Evolutionary conservation across 2,329 filamentous ascomycete genomes (phyloP), one percentile per base, ranked within the genome.

Genomic region (Chaetomium sp.): DNA sequence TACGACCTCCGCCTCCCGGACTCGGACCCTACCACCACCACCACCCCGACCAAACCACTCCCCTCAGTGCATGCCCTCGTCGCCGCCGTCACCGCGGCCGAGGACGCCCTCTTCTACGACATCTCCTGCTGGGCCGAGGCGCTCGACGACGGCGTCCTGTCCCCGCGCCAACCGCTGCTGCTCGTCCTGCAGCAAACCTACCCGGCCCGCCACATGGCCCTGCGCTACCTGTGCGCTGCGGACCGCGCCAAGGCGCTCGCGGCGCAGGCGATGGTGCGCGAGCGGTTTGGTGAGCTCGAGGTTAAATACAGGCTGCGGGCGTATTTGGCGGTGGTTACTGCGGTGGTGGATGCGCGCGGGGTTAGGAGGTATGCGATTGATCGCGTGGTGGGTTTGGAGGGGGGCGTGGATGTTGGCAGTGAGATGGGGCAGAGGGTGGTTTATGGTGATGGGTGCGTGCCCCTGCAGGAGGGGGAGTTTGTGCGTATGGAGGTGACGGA

Each of bases 231-330:
- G 4, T 38, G 35, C 2, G 27, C 62, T 2, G 49, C 25, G 3
- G 62, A 56, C 31, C 21, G 51, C 10, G 56, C 57, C 50, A 64
- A 31, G 57, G 57, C 29, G 51, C n/a, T 56, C 16, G 50, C 57
- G 0, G 19, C 45, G 12, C 50, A 51, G 49, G 3, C 25, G 13
- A 10, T 47, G 19, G 21, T 49, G 51, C 16, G 23, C 5, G 55
- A 47, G 38, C 16, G 10, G 13, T 47, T n/a, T 23, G 29, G 35
- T 29, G 38, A 45, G 16, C 2, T 27, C 6, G 47, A 23, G 23
- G 47, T 21, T 2, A 50, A 50, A 2, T 50, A 27, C 25, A 50
- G 21, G 29, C 29, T 64, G 50, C 33, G 38, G 12, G 29, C 21
- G 25, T 60, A 60, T 23, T 38, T 64, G 13, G 57, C 56, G 10